Conservation (phyloP, 1,284 basidiomycete genomes). For the Pseudozyma tsukubaensis region DNA sequence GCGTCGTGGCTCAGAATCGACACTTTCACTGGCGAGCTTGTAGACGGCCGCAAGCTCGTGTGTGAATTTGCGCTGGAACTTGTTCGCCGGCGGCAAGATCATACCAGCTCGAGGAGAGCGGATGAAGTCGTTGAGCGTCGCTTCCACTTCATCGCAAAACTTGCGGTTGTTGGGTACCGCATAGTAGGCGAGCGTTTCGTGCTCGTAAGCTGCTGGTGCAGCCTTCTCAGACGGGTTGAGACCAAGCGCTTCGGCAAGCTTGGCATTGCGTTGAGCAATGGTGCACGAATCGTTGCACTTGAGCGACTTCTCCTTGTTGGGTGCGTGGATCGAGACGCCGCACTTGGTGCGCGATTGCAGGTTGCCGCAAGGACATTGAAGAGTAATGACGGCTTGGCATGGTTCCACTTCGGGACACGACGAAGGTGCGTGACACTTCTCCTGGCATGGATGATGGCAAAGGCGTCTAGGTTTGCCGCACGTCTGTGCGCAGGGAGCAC, state of each 20-base stretch:
- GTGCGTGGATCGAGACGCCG: conserved; percentile 49
- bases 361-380: conserved; percentile 64
- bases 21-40: conserved; percentile 56
- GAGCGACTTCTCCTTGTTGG: conserved; percentile 53
- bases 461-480: conserved; percentile 61
- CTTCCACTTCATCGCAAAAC: conserved; percentile 60
- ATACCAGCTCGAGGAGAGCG: conserved; percentile 60
- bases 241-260: conserved; percentile 65
- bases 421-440: conserved; percentile 64
- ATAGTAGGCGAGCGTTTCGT: conserved; percentile 56
- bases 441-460: conserved; percentile 63
- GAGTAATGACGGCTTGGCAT: conserved; percentile 60
- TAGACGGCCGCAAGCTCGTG: conserved; percentile 59
- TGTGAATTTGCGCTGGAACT: conserved; percentile 58
- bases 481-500: conserved; percentile 58
- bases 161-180: conserved; percentile 48
- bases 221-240: conserved; percentile 54
- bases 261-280: conserved; percentile 66
- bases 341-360: conserved; percentile 56
- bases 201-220: conserved; percentile 45
- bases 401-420: conserved; percentile 61
- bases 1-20: conserved; percentile 58
- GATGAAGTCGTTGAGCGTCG: conserved; percentile 62
- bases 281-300: conserved; percentile 65
- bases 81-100: conserved; percentile 55